These are phyloP conservation scores for Populus hybrid DNA, from an alignment of 441 rosid species.

Conservation along the genomic window DNA sequence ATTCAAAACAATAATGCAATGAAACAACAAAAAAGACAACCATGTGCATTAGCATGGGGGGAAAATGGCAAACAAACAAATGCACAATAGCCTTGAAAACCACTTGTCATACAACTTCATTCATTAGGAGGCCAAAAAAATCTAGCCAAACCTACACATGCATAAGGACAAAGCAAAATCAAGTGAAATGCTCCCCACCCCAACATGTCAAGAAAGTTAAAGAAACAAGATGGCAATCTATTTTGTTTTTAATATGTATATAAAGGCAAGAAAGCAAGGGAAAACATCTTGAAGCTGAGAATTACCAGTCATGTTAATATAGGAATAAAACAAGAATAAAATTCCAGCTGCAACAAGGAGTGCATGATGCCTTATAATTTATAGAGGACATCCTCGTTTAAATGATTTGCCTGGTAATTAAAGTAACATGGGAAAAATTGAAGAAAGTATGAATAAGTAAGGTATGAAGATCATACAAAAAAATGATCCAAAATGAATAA, in stretches of 20 bases:
- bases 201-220: neutral
- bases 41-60: neutral
- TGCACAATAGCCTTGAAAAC: neutral
- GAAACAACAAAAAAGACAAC: neutral
- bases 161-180: slow-evolving; percentile 1
- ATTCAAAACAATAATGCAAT: neutral
- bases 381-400: neutral
- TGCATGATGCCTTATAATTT: neutral
- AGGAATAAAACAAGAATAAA: neutral
- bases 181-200: neutral
- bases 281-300: neutral
- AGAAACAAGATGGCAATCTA: neutral
- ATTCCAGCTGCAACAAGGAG: neutral
- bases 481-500: neutral
- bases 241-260: neutral
- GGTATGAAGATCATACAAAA: neutral
- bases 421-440: neutral
- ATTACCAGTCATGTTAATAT: neutral
- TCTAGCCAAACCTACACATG: neutral
- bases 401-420: neutral
- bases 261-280: neutral
- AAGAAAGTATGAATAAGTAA: neutral
- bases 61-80: neutral
- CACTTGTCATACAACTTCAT: neutral
- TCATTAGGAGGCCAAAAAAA: neutral